These are phyloP conservation scores for Mycena crocata DNA, from an alignment of 768 basidiomycete species.

Conservation along the genomic window DNA sequence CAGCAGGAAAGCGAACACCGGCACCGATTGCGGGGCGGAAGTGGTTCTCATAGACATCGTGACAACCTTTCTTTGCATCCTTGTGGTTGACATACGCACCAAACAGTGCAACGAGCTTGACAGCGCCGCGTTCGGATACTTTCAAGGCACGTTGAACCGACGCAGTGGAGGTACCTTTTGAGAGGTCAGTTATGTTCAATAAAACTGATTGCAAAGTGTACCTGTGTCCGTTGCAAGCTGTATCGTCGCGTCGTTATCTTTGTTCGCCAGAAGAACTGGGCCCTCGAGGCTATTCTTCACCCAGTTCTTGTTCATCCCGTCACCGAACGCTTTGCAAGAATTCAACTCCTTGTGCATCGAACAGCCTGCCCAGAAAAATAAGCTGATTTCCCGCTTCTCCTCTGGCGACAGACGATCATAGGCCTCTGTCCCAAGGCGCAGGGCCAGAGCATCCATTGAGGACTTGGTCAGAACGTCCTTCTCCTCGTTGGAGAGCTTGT, in stretches of 20 bases:
- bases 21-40: neutral
- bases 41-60: conserved; percentile 29
- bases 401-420: conserved; percentile 8
- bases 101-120: conserved; percentile 32
- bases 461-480: conserved; percentile 5
- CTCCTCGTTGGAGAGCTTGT: conserved; percentile 17
- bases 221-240: no score
- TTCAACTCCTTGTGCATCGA: conserved; percentile 45
- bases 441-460: conserved; percentile 13
- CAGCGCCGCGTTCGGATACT: conserved; percentile 33
- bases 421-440: conserved; percentile 21
- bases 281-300: conserved; percentile 2
- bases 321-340: conserved; percentile 25
- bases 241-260: conserved; percentile 39
- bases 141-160: conserved; percentile 25
- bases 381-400: conserved; percentile 21
- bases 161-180: neutral
- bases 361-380: conserved; percentile 40
- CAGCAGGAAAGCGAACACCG: conserved; percentile 18
- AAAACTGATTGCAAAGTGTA: no score
- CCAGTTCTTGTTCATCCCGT: conserved; percentile 30
- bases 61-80: conserved; percentile 42
- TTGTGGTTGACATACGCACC: conserved; percentile 40
- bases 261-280: conserved; percentile 35
- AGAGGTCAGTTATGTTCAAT: no score